phyloP scores from a whole-genome alignment of 164 flowering plant species.

The Tinospora cordifolia region DNA sequence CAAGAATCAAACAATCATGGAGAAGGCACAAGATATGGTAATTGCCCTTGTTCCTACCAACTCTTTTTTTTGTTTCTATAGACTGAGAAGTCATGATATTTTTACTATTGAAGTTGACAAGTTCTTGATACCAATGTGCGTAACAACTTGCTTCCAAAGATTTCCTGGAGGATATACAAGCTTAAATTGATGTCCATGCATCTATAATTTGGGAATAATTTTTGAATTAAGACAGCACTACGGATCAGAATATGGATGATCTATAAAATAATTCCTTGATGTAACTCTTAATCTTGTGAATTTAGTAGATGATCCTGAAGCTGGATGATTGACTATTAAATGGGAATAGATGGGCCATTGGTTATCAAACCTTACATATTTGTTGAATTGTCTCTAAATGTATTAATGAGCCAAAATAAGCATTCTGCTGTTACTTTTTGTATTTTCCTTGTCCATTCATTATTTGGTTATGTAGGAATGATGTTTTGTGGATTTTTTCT shows the following conservation, averaged over 20 bases:
- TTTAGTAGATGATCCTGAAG: neutral
- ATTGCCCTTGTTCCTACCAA: neutral
- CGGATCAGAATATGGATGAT: neutral
- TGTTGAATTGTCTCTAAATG: neutral
- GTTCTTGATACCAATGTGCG: too few relatives aligned
- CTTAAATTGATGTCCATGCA: neutral
- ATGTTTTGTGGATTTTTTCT: neutral
- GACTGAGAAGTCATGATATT: neutral
- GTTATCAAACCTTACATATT: neutral
- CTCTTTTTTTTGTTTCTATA: neutral
- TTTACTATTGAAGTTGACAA: too few relatives aligned
- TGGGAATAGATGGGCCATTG: neutral
- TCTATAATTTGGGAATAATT: neutral
- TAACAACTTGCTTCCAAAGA: too few relatives aligned
- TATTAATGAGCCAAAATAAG: neutral
- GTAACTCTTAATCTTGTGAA: neutral
- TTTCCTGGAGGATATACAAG: too few relatives aligned
- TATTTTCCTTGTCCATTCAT: neutral
- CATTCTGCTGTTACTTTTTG: neutral
- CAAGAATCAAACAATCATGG: slow-evolving; percentile 71
- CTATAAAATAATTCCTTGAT: neutral
- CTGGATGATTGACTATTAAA: neutral
- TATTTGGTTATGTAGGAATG: neutral
- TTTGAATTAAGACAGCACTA: neutral
- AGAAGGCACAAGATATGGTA: slow-evolving; percentile 81